Evolutionary conservation across 805 yeast genomes (phyloP).

Genomic region (Starmerella roubikii): DNA sequence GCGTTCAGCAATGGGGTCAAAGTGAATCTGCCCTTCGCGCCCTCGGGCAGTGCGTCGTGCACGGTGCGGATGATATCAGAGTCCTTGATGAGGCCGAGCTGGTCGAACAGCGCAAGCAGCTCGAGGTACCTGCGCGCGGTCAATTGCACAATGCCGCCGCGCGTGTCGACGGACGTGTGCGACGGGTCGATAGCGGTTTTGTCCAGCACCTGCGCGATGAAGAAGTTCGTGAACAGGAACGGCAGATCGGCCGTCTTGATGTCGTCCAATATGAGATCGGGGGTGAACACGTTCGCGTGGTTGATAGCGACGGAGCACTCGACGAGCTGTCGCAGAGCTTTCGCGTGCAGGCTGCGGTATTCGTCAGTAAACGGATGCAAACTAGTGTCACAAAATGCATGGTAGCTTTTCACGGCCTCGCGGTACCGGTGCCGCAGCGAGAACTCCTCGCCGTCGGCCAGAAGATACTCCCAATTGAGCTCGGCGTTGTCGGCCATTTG

Average conservation of each 20-base stretch:
- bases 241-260: conserved; percentile 48
- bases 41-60: conserved; percentile 9
- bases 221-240: conserved; percentile 46
- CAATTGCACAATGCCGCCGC: conserved; percentile 15
- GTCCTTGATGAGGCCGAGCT: conserved; percentile 8
- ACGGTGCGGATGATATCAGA: not conserved
- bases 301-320: conserved; percentile 24
- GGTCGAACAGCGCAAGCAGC: conserved; percentile 18
- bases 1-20: not conserved
- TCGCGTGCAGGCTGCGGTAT: conserved; percentile 7
- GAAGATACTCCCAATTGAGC: not conserved
- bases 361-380: not conserved
- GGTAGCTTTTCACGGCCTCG: not conserved
- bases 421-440: not conserved
- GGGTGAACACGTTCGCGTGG: conserved; percentile 48
- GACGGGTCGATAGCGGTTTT: conserved; percentile 16
- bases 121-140: conserved; percentile 19
- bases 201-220: conserved; percentile 36
- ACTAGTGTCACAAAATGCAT: not conserved
- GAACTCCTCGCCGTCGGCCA: not conserved
- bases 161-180: conserved; percentile 11
- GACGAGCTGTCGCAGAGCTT: conserved; percentile 3
- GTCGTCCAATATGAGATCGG: conserved; percentile 60
- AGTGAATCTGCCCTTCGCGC: conserved; percentile 10
- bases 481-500: no score